Evolutionary conservation across 2,329 filamentous ascomycete genomes (phyloP).

Genomic region (Clarireedia paspali): DNA sequence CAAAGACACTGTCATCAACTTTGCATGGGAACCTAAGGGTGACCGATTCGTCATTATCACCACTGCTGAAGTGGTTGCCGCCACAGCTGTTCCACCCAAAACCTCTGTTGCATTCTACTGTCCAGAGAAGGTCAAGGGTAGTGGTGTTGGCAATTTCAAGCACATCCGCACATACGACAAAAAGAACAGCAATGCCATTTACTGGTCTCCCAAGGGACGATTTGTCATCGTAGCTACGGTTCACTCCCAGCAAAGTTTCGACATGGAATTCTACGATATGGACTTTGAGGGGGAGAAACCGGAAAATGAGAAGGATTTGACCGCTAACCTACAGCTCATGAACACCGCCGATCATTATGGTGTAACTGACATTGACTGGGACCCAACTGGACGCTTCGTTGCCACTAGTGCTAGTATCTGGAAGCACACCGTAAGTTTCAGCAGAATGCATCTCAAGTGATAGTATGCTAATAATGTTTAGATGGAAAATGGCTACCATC

Average conservation of each 20-base stretch:
- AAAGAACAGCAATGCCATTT: constrained; percentile 99
- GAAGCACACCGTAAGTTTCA: constrained; percentile 81
- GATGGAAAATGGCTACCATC: constrained; percentile 99
- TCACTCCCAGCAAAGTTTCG: constrained; percentile 84
- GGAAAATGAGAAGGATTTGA: constrained; percentile 86
- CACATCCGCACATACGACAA: constrained; percentile 92
- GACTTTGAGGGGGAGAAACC: constrained; percentile 97
- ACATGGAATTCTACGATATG: constrained; percentile 95
- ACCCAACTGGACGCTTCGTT: constrained; percentile 90
- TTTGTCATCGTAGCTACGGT: constrained; percentile 95
- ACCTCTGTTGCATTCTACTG: constrained; percentile 94
- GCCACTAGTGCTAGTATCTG: constrained; percentile 89
- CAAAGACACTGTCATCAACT: constrained; percentile 99
- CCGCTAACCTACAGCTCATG: constrained; percentile 92
- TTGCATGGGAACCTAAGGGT: constrained; percentile 98
- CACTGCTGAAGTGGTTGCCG: constrained; percentile 71
- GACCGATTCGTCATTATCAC: constrained; percentile 97
- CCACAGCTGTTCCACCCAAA: constrained; percentile 82
- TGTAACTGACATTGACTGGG: constrained; percentile 96
- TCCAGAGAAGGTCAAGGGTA: constrained; percentile 85
- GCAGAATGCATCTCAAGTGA: neutral
- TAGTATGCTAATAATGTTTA: constrained; percentile 34
- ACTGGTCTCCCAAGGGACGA: constrained; percentile 93
- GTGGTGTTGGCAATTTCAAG: constrained; percentile 85
- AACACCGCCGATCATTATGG: constrained; percentile 92